Evolutionary conservation across 345 rosid genomes (phyloP), one percentile per base, ranked within the genome.

Genomic region (Psidium guajava): DNA sequence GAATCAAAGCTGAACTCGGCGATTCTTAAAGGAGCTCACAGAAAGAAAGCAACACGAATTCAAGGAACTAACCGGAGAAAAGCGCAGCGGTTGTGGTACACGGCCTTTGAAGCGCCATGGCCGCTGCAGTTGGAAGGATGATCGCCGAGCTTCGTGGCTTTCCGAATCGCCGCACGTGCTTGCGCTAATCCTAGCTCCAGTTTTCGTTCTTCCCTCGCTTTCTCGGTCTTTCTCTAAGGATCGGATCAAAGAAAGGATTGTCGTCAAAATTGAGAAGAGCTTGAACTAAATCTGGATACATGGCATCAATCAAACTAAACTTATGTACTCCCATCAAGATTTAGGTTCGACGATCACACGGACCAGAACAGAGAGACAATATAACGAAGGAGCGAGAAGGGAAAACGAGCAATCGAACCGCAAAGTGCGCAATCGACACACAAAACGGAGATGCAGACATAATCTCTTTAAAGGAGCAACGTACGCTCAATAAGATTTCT

Each of bases 161-260:
- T 84, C 1, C 75, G 89, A 58, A 95, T 95, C 27, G 93, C 91
- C 54, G 92, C 94, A 81, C 98, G 92, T 11, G 98, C 96, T 85
- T 90, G 86, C 11, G 91, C 93, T 2, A 95, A 89, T 90, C 94
- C 98, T 64, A 82, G 85, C 82, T 93, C 94, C 54, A 93, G 56
- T 89, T 83, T 84, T 83, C 83, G 86, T 81, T 86, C 87, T 89
- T 89, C 86, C 86, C 83, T 91, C 53, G 51, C 86, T 84, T 86
- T 87, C 85, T 52, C 57, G 84, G 81, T 85, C 90, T 92, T 90
- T n/a, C 87, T 92, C 94, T 90, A 54, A 69, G 24, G 25, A 69
- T 69, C 25, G 80, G 77, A 20, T 18, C 42, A 21, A 69, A 36
- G 80, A 21, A 69, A 36, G 80, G 80, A 69, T 18, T 2, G 25